phyloP scores from a whole-genome alignment of 1,139 yeast species.

The Lodderomyces pseudojiufengensis region DNA sequence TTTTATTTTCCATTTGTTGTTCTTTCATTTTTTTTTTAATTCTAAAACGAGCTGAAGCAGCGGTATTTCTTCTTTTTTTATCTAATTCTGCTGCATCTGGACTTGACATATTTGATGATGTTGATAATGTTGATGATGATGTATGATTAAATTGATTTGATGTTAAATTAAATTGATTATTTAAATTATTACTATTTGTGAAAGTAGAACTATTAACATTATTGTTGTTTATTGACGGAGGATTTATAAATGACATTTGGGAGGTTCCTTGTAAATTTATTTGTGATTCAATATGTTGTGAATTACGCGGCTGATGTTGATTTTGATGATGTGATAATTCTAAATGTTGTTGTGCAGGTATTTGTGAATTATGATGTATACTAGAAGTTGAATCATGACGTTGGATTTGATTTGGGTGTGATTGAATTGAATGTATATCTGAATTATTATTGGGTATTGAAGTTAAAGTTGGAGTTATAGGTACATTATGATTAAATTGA shows the following conservation, averaged over 20 bases:
- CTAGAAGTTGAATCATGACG: no score
- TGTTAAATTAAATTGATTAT: background rate
- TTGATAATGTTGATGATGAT: slow-evolving; percentile 1
- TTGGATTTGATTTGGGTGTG: no score
- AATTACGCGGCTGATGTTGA: background rate
- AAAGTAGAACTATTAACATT: no score
- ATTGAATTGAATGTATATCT: no score
- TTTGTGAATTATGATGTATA: background rate
- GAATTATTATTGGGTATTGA: no score
- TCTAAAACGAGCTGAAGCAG: slow-evolving; percentile 78
- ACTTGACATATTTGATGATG: slow-evolving; percentile 1
- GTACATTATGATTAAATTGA: no score
- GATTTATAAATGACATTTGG: slow-evolving; percentile 6
- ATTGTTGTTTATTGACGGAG: slow-evolving; percentile 6
- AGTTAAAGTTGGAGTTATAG: no score
- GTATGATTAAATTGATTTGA: background rate
- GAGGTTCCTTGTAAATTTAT: slow-evolving; percentile 9
- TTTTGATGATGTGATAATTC: slow-evolving; percentile 10
- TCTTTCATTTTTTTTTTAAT: slow-evolving; percentile 80
- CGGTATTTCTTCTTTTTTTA: slow-evolving; percentile 72
- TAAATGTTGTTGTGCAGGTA: background rate
- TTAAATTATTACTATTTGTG: background rate
- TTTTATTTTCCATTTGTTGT: slow-evolving; percentile 73
- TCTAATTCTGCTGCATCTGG: slow-evolving; percentile 25
- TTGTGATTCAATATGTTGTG: slow-evolving; percentile 7